These are phyloP conservation scores for Fragilariopsis cylindrus DNA, from an alignment of 108 stramenopile genomes.

Conservation along the genomic window DNA sequence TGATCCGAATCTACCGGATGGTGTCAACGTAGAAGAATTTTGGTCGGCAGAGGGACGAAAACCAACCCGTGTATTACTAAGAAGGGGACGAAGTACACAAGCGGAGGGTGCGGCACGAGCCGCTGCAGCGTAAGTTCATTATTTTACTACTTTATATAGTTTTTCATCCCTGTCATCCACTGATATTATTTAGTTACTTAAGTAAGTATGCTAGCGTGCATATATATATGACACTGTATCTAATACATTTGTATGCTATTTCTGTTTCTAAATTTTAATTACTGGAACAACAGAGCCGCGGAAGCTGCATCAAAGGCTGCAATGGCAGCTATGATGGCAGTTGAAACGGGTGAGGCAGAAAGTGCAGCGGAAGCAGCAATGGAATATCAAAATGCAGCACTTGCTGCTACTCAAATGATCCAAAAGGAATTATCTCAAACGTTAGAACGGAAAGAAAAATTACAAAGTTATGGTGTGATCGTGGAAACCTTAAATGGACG, in stretches of 20 bases:
- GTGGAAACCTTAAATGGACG: slow-evolving; percentile 74
- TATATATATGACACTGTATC: not conserved
- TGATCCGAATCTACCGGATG: slow-evolving; percentile 58
- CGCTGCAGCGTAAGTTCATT: slow-evolving; percentile 40
- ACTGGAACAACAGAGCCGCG: slow-evolving; percentile 28
- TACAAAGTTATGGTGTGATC: slow-evolving; percentile 58
- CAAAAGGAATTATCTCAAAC: slow-evolving; percentile 67
- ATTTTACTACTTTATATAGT: not conserved
- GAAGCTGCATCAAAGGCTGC: slow-evolving; percentile 48
- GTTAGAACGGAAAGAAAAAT: slow-evolving; percentile 59
- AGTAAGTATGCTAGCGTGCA: not conserved
- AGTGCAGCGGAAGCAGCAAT: slow-evolving; percentile 73
- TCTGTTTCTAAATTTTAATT: not conserved
- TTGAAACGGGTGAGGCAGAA: slow-evolving; percentile 84
- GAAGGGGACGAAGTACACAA: slow-evolving; percentile 69
- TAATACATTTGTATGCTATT: not conserved
- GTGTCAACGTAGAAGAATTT: slow-evolving; percentile 75
- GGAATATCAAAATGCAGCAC: slow-evolving; percentile 66
- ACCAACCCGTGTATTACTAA: slow-evolving; percentile 74
- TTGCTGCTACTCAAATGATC: slow-evolving; percentile 60
- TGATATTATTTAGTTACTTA: slow-evolving; percentile 19
- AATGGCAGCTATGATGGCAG: slow-evolving; percentile 58
- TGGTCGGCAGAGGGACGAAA: slow-evolving; percentile 72
- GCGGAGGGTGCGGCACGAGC: slow-evolving; percentile 78
- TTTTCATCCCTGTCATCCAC: slow-evolving; percentile 15